A percentile compares a stretch with the other conserved stretches of the same genome.
Conservation (phyloP, 192 early-diverging fungal genomes). For the Coemansia sp. region DNA sequence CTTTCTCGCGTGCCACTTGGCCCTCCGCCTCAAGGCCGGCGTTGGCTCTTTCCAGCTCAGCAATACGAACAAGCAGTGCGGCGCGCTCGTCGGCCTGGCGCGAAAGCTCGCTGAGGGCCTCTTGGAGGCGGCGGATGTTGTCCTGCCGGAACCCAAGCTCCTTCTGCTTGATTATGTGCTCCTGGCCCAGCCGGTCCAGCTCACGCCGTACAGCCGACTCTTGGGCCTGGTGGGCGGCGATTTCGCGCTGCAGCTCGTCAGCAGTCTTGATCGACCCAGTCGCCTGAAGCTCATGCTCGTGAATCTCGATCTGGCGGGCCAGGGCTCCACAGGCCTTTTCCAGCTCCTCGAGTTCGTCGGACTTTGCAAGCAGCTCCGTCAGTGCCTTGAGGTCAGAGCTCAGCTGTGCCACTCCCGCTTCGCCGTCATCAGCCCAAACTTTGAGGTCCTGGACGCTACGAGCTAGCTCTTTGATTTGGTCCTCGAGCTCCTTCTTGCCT, state of each 20-base stretch:
- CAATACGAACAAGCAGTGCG: slow-evolving; percentile 22
- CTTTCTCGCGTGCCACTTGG: slow-evolving; percentile 14
- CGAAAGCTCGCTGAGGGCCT: slow-evolving; percentile 23
- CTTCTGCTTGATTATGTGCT: slow-evolving; percentile 57
- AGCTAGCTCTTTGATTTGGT: slow-evolving; percentile 50
- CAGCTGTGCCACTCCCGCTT: slow-evolving; percentile 17
- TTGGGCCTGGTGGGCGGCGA: slow-evolving; percentile 42
- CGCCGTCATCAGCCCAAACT: slow-evolving; percentile 10
- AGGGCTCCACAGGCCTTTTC: slow-evolving; percentile 46
- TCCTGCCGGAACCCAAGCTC: slow-evolving; percentile 54
- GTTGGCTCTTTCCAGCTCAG: slow-evolving; percentile 18
- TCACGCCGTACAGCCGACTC: slow-evolving; percentile 53
- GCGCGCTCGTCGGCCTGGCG: slow-evolving; percentile 33
- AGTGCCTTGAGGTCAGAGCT: slow-evolving; percentile 20
- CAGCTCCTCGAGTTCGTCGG: slow-evolving; percentile 27
- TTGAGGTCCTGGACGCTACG: slow-evolving; percentile 39
- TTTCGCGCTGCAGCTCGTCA: slow-evolving; percentile 66
- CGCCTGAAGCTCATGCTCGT: slow-evolving; percentile 55
- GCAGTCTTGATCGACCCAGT: slow-evolving; percentile 65
- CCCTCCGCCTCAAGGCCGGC: slow-evolving; percentile 5
- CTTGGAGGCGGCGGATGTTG: slow-evolving; percentile 24
- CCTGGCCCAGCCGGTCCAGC: slow-evolving; percentile 55
- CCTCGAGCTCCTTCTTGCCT: slow-evolving; percentile 26
- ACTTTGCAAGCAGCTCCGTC: slow-evolving; percentile 12
- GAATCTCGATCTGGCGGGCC: slow-evolving; percentile 46